Percentiles rank a stretch among this genome's conserved stretches.
Evolutionary conservation across 192 early-diverging fungal genomes (phyloP).

Genomic region (Podila minutissima): DNA sequence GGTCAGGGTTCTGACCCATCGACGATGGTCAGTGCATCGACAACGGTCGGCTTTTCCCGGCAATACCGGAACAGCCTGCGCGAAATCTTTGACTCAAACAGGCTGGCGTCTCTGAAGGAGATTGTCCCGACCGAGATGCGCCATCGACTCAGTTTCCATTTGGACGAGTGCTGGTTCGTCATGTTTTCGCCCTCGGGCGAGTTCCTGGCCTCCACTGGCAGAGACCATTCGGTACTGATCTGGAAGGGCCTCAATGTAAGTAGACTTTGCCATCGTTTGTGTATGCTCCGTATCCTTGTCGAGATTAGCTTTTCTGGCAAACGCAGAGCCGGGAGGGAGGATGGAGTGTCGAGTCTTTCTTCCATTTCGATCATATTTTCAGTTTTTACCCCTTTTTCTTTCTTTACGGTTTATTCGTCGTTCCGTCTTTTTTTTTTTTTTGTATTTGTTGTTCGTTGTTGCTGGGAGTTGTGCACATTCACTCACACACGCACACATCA

Average conservation of each 20-base stretch:
- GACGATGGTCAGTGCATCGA: neutral
- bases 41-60: too few relatives aligned
- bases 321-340: too few relatives aligned
- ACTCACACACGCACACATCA: too few relatives aligned
- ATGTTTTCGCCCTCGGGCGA: constrained; percentile 41
- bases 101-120: constrained; percentile 17
- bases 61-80: constrained; percentile 6
- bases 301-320: too few relatives aligned
- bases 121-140: constrained; percentile 32
- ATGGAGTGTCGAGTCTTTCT: too few relatives aligned
- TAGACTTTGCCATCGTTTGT: neutral
- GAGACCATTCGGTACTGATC: constrained; percentile 26
- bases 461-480: too few relatives aligned
- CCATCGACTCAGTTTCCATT: constrained; percentile 29
- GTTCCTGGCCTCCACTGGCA: constrained; percentile 34
- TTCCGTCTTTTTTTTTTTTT: neutral
- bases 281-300: too few relatives aligned
- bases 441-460: neutral
- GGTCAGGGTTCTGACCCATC: neutral
- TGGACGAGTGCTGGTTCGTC: constrained; percentile 50
- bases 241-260: constrained; percentile 30
- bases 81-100: constrained; percentile 18
- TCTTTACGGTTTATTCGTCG: too few relatives aligned
- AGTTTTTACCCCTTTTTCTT: too few relatives aligned
- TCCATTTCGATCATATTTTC: too few relatives aligned